phyloP scores from a whole-genome alignment of 2,329 filamentous ascomycete species.

The Cladosporium halotolerans region DNA sequence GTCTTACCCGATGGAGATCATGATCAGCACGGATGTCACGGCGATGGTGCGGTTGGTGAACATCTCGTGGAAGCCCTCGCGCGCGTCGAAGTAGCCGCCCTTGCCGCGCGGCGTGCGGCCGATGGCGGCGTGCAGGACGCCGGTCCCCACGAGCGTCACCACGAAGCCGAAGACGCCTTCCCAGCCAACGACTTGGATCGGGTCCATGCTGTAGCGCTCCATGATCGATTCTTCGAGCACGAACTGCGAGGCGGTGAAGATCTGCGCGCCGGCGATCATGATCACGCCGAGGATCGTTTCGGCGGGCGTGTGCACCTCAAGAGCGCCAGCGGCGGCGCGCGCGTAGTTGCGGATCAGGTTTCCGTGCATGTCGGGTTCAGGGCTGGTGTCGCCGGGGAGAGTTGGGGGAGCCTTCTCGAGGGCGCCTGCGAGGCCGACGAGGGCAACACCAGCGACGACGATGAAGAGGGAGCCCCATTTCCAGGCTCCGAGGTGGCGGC shows the following conservation, averaged over 20 bases:
- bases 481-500: conserved; percentile 71
- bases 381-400: conserved; percentile 24
- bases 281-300: conserved; percentile 75
- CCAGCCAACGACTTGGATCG: conserved; percentile 89
- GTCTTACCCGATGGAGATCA: conserved; percentile 91
- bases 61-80: conserved; percentile 78
- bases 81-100: conserved; percentile 84
- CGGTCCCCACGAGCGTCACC: conserved; percentile 72
- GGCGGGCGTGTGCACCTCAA: conserved; percentile 50
- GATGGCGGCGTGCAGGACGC: conserved; percentile 69
- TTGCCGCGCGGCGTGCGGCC: conserved; percentile 67
- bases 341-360: conserved; percentile 17
- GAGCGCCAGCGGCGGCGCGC: conserved; percentile 31
- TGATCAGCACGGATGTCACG: conserved; percentile 78
- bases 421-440: conserved; percentile 84
- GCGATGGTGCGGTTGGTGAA: conserved; percentile 62
- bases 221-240: conserved; percentile 93
- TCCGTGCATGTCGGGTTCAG: conserved; percentile 25
- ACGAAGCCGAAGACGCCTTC: conserved; percentile 87
- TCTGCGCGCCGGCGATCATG: conserved; percentile 87
- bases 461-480: conserved; percentile 87
- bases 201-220: conserved; percentile 70
- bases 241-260: conserved; percentile 95
- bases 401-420: conserved; percentile 56
- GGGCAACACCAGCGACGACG: conserved; percentile 78